phyloP scores from a whole-genome alignment of 306 rosid species.

The Boehmeria nivea region DNA sequence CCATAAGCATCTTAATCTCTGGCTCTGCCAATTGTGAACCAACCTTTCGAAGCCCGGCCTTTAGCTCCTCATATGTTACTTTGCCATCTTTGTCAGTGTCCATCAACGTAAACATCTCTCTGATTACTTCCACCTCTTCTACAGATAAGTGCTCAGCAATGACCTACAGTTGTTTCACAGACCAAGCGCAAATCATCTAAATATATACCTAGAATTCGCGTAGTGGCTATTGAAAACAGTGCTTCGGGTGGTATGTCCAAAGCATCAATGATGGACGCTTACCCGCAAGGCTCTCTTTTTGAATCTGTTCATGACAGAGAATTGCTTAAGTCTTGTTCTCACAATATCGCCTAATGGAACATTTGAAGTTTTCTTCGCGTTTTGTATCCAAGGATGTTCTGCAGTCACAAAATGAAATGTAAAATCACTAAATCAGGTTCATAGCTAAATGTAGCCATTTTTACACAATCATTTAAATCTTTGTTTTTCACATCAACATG shows the following conservation, averaged over 20 bases:
- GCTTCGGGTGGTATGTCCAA: constrained; percentile 17
- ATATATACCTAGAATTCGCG: neutral
- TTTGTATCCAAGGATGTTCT: constrained; percentile 98
- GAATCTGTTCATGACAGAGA: constrained; percentile 96
- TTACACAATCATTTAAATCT: too few relatives aligned
- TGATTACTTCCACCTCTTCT: constrained; percentile 96
- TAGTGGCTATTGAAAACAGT: constrained; percentile 11
- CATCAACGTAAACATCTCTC: constrained; percentile 94
- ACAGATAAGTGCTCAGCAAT: constrained; percentile 94
- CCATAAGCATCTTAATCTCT: constrained; percentile 98
- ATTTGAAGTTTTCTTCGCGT: constrained; percentile 90
- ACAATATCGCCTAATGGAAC: constrained; percentile 97
- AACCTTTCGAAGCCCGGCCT: constrained; percentile 79
- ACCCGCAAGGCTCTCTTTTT: constrained; percentile 96
- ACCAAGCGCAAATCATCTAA: constrained; percentile 19
- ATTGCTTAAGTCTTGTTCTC: constrained; percentile 90
- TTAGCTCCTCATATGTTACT: constrained; percentile 82
- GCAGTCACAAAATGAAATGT: constrained; percentile 15
- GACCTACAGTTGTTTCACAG: constrained; percentile 49
- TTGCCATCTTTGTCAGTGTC: constrained; percentile 90
- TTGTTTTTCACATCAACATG: too few relatives aligned
- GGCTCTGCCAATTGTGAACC: constrained; percentile 98
- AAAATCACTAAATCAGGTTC: neutral
- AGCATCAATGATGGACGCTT: constrained; percentile 46
- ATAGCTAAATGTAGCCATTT: neutral